phyloP scores from a whole-genome alignment of 2,329 filamentous ascomycete species.

The Daldinia sp. region DNA sequence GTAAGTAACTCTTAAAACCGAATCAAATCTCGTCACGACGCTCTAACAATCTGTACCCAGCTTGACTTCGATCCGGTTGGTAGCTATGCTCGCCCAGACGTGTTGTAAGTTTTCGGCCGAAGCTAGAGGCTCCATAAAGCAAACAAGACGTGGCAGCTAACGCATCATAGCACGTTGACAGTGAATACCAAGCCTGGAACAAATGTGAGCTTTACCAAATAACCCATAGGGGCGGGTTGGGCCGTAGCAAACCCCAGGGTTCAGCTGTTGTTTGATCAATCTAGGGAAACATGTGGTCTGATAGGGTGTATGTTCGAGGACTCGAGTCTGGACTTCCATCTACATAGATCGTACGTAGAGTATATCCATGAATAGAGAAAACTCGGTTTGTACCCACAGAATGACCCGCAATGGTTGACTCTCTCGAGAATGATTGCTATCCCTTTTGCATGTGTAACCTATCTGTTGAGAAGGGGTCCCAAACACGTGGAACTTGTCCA shows the following conservation, averaged over 20 bases:
- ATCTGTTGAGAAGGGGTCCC: slow-evolving; percentile 2
- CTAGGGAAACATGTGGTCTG: slow-evolving; percentile 24
- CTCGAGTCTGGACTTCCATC: not conserved
- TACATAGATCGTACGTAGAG: slow-evolving; percentile 26
- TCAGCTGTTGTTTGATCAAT: slow-evolving; percentile 7
- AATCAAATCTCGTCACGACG: not conserved
- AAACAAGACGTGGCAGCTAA: slow-evolving; percentile 18
- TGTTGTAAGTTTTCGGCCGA: slow-evolving; percentile 53
- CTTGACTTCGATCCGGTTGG: slow-evolving; percentile 59
- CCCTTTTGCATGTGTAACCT: slow-evolving; percentile 18
- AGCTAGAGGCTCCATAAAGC: not conserved
- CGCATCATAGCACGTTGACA: slow-evolving; percentile 43
- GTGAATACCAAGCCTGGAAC: slow-evolving; percentile 52
- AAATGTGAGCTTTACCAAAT: slow-evolving; percentile 47
- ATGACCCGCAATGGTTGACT: slow-evolving; percentile 18
- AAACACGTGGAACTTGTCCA: slow-evolving; percentile 29
- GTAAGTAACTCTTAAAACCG: slow-evolving; percentile 46
- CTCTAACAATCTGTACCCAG: slow-evolving; percentile 44
- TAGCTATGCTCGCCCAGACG: slow-evolving; percentile 56
- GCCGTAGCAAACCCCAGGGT: not conserved
- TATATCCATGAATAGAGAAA: slow-evolving; percentile 23
- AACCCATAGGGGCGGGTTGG: slow-evolving; percentile 10
- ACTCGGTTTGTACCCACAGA: slow-evolving; percentile 20
- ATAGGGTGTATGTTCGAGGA: not conserved
- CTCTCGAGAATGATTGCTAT: slow-evolving; percentile 26